phyloP scores from a whole-genome alignment of 164 flowering plant species.

The Nymphaea thermarum region DNA sequence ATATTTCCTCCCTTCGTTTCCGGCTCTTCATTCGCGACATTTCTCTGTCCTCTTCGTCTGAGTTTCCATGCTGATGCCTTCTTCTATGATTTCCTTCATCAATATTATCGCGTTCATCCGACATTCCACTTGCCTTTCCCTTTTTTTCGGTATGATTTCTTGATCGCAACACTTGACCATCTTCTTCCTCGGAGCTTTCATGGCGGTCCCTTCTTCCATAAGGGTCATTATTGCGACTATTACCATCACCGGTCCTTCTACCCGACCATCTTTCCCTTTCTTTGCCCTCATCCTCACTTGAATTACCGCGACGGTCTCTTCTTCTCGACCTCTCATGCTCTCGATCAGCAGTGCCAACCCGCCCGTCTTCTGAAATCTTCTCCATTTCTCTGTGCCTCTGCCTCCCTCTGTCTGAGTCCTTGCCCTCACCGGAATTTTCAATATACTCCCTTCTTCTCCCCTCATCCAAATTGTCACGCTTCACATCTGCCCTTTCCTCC shows the following conservation, averaged over 20 bases:
- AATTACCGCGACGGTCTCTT: not conserved
- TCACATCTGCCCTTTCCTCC: not conserved
- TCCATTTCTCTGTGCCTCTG: too few relatives aligned
- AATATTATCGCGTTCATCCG: not conserved
- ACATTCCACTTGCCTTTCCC: not conserved
- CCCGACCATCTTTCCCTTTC: not conserved
- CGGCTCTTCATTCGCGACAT: not conserved
- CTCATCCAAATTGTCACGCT: not conserved
- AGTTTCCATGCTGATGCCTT: not conserved
- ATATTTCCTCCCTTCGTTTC: constrained; percentile 7
- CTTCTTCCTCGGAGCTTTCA: not conserved
- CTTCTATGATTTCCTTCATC: not conserved
- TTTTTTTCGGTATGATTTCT: not conserved
- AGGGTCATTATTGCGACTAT: too few relatives aligned
- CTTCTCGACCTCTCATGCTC: not conserved
- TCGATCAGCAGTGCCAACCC: not conserved
- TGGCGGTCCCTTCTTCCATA: not conserved
- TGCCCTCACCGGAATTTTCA: too few relatives aligned
- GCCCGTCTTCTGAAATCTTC: too few relatives aligned
- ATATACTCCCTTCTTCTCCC: too few relatives aligned
- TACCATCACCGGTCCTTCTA: not conserved
- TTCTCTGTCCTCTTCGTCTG: not conserved
- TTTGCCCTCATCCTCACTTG: not conserved
- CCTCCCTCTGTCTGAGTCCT: too few relatives aligned
- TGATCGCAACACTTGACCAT: not conserved